Percentiles rank a stretch among this genome's conserved stretches.
Evolutionary conservation across 305 asterid species (phyloP).

Genomic region (Fraxinus ornus): DNA sequence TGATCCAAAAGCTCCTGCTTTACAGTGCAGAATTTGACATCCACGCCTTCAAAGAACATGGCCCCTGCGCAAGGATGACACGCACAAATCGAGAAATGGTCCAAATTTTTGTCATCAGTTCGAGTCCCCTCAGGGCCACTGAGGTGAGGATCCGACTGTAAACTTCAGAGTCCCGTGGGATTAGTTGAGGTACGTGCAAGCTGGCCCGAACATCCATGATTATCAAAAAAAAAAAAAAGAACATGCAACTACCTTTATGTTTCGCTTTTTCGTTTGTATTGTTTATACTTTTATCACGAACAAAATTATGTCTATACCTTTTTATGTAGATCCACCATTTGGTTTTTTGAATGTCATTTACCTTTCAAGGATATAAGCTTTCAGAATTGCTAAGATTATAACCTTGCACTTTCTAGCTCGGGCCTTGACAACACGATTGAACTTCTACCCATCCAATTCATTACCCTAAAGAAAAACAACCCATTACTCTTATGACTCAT

Average conservation of each 20-base stretch:
- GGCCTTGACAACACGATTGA: background rate
- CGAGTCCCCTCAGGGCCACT: too few species aligned
- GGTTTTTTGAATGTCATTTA: background rate
- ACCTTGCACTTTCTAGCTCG: background rate
- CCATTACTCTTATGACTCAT: background rate
- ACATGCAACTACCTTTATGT: background rate
- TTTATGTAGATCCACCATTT: background rate
- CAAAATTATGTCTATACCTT: background rate
- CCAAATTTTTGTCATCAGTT: conserved; percentile 20
- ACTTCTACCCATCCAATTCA: background rate
- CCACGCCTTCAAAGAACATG: conserved; percentile 17
- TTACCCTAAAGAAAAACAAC: background rate
- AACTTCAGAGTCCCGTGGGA: too few species aligned
- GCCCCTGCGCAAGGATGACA: conserved; percentile 44
- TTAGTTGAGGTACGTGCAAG: too few species aligned
- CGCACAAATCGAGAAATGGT: conserved; percentile 42
- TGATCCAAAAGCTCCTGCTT: background rate
- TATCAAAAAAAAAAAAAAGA: background rate
- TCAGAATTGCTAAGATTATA: background rate
- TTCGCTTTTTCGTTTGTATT: background rate
- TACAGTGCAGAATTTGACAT: conserved; percentile 3
- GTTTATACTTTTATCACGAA: background rate
- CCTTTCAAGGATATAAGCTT: background rate
- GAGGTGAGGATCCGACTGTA: too few species aligned
- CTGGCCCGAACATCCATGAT: too few species aligned